A percentile compares a stretch with the other conserved stretches of the same genome.
Conservation (phyloP, 2,329 filamentous ascomycete genomes). For the Fusarium guadeloupense region DNA sequence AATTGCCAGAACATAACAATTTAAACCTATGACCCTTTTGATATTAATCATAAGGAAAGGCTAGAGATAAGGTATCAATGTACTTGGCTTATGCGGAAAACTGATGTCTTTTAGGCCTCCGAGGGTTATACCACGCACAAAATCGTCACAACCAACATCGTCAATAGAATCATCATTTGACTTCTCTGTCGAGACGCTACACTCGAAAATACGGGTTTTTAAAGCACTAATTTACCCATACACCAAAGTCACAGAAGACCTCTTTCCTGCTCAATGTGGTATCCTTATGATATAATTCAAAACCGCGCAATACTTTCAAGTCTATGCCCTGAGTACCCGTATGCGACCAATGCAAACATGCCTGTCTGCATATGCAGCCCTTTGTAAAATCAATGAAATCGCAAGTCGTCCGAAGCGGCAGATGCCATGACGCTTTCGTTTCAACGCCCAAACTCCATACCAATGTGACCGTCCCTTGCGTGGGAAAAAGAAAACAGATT, state of each 20-base stretch:
- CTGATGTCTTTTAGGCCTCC: no score
- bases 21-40: no score
- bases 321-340: conserved; percentile 21
- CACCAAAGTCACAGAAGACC: conserved; percentile 1
- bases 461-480: conserved; percentile 18
- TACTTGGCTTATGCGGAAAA: no score
- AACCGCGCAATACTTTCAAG: conserved; percentile 20
- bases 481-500: conserved; percentile 14
- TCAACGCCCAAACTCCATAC: conserved; percentile 35
- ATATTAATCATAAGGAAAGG: no score
- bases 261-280: conserved; percentile 33
- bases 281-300: conserved; percentile 37
- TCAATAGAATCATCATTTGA: neutral
- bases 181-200: neutral
- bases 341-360: conserved; percentile 27
- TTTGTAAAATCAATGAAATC: conserved; percentile 13
- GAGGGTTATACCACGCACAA: no score
- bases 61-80: no score
- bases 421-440: conserved; percentile 14
- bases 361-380: conserved; percentile 20
- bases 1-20: no score
- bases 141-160: no score
- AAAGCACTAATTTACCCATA: neutral
- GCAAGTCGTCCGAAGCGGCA: conserved; percentile 16
- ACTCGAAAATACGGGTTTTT: neutral